A percentile compares a stretch with the other conserved stretches of the same genome.
Conservation (phyloP, 2,329 filamentous ascomycete genomes). For the Scolecobasidium constrictum region DNA sequence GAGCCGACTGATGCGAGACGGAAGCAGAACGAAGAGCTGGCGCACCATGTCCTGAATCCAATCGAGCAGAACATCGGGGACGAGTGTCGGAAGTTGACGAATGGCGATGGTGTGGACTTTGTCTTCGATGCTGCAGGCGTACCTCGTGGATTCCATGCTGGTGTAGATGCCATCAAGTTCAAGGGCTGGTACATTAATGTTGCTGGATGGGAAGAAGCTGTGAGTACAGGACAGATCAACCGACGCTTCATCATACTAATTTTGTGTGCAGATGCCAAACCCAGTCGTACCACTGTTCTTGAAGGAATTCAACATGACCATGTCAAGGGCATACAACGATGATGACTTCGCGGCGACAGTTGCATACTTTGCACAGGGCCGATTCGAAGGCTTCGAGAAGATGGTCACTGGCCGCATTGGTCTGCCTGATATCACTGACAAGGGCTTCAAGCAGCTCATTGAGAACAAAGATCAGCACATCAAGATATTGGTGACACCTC, state of each 20-base stretch:
- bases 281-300: constrained; percentile 17
- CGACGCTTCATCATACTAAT: neutral
- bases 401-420: constrained; percentile 23
- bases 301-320: constrained; percentile 21
- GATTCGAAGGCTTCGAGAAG: constrained; percentile 20
- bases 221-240: constrained; percentile 12
- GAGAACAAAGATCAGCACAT: constrained; percentile 23
- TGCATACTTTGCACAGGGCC: constrained; percentile 20
- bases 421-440: constrained; percentile 20
- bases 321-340: constrained; percentile 21
- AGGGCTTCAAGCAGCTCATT: constrained; percentile 22
- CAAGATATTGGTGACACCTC: constrained; percentile 25
- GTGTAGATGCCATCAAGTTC: constrained; percentile 19
- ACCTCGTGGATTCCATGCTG: constrained; percentile 19
- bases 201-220: constrained; percentile 21
- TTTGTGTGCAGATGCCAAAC: constrained; percentile 17
- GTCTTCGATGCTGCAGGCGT: constrained; percentile 26
- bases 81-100: constrained; percentile 17
- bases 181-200: constrained; percentile 23
- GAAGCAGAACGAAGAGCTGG: constrained; percentile 16
- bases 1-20: constrained; percentile 17
- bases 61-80: constrained; percentile 19
- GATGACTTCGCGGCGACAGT: constrained; percentile 22
- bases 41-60: constrained; percentile 19
- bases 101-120: constrained; percentile 21